Base-by-base conservation (phyloP, 2,329 filamentous ascomycete species). In the Sclerotinia subarctica region DNA sequence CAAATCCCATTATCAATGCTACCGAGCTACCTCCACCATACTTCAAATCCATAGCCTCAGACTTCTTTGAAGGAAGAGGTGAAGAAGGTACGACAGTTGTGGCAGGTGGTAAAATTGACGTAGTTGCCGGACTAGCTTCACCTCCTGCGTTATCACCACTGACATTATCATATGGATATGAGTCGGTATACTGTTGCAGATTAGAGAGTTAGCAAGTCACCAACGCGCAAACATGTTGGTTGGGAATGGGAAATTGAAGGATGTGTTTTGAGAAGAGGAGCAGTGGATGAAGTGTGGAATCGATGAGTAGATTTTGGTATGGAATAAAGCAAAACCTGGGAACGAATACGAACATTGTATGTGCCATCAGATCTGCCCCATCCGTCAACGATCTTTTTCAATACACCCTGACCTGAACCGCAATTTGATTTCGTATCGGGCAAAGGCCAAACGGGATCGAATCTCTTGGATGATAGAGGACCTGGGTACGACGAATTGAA, bases 401-500 rank as follows among this genome's bases (percentile, higher is more conserved):
- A 53, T 5, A 73, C 67, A 29, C 69, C 68, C 21, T 68, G 64
- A 1, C 72, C 71, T 17, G 67, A 67, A 2, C 66, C 69, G 38
- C 72, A 73, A 42, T 69, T 73, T 11, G 68, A 69, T 35, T 68
- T 69, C 6, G 72, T 73, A 51, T 70, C 67, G 15, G 72, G 72
- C 13, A 68, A 62, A 13, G 72, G 72, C 71, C 71, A 73, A 29
- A 64, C 29, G 68, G 73, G 58, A 56, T 60, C 15, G 68, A 70
- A 70, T 74, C 74, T 15, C 71, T 74, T 11, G 68, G 74, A 10
- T 73, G 77, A 70, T 63, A 73, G 19, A 66, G 76, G 47, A 69
- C 81, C 81, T 6, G 80, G 78, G 67, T 80, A 81, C 17, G 80
- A 81, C 66, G 79, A 72, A 73, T 83, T 83, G 59, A 82, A 73